Conservation (phyloP, 169 alveolate genomes). For the Babesia ovis region DNA sequence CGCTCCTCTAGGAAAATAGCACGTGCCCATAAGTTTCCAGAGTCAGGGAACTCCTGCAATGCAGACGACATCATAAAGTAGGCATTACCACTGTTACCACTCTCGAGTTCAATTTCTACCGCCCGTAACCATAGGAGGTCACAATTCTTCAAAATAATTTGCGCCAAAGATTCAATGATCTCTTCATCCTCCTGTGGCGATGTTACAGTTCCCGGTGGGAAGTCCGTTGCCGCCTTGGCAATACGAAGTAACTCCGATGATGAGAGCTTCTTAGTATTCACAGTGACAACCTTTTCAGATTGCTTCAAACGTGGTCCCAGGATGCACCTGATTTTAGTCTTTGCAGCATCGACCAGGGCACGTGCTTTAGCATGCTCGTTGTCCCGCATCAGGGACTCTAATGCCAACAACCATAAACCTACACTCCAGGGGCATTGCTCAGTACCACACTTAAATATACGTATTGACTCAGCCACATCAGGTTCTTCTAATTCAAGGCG, state of each 20-base stretch:
- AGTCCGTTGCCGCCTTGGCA: constrained; percentile 54
- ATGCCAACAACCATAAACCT: constrained; percentile 87
- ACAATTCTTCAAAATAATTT: constrained; percentile 64
- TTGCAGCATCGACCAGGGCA: constrained; percentile 86
- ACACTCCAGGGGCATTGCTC: constrained; percentile 76
- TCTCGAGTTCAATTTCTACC: constrained; percentile 88
- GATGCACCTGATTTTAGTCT: constrained; percentile 68
- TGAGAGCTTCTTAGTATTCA: constrained; percentile 47
- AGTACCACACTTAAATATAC: constrained; percentile 37
- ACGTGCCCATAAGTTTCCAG: constrained; percentile 94
- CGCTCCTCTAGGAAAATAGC: constrained; percentile 89
- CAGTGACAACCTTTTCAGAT: constrained; percentile 63
- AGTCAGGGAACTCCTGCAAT: constrained; percentile 91
- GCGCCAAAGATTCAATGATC: constrained; percentile 43
- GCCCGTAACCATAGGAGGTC: constrained; percentile 91
- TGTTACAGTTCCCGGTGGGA: constrained; percentile 18
- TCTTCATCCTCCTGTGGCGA: constrained; percentile 56
- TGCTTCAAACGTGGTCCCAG: constrained; percentile 87
- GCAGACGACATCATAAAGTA: constrained; percentile 89
- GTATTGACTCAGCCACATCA: constrained; percentile 31
- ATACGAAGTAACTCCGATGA: constrained; percentile 59
- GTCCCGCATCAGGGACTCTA: constrained; percentile 79
- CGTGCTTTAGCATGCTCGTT: constrained; percentile 86
- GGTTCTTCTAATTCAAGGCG: constrained; percentile 69
- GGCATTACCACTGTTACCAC: constrained; percentile 89